These are phyloP conservation scores for Sisymbrium altissimum DNA, from an alignment of 345 rosid genomes.

Conservation along the genomic window DNA sequence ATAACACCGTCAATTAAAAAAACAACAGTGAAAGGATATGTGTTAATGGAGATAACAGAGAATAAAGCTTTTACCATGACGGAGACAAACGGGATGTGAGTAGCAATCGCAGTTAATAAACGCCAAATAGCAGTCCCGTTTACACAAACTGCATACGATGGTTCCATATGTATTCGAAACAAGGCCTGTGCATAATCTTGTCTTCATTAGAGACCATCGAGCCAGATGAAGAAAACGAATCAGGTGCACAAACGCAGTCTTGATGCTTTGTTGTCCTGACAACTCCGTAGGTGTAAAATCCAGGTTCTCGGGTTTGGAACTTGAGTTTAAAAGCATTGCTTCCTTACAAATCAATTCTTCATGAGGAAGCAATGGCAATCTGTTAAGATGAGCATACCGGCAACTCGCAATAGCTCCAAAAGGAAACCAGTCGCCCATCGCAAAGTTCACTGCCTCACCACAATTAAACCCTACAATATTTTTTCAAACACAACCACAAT, in stretches of 20 bases:
- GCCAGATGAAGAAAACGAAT: constrained; percentile 79
- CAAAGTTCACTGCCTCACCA: constrained; percentile 99
- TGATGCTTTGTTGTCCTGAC: constrained; percentile 51
- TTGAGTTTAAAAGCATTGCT: constrained; percentile 70
- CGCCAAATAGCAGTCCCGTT: constrained; percentile 88
- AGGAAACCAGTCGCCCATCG: constrained; percentile 96
- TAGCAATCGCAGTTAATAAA: constrained; percentile 69
- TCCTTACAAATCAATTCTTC: constrained; percentile 96
- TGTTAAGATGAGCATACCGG: constrained; percentile 87
- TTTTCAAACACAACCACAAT: constrained; percentile 16
- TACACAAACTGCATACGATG: constrained; percentile 79
- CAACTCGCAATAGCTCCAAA: constrained; percentile 88
- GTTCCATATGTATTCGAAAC: constrained; percentile 57
- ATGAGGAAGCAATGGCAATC: constrained; percentile 93
- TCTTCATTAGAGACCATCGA: constrained; percentile 74
- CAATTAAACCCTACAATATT: constrained; percentile 84
- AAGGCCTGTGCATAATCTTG: constrained; percentile 55
- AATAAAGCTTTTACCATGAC: constrained; percentile 61
- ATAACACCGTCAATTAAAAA: constrained; percentile 2
- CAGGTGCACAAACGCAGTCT: constrained; percentile 71
- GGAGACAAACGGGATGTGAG: constrained; percentile 70
- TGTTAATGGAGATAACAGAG: not conserved
- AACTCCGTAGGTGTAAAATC: constrained; percentile 53
- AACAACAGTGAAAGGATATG: not conserved
- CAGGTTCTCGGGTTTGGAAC: constrained; percentile 53